Evolutionary conservation across 192 early-diverging fungal genomes (phyloP).

Genomic region (Entophlyctis helioformis): DNA sequence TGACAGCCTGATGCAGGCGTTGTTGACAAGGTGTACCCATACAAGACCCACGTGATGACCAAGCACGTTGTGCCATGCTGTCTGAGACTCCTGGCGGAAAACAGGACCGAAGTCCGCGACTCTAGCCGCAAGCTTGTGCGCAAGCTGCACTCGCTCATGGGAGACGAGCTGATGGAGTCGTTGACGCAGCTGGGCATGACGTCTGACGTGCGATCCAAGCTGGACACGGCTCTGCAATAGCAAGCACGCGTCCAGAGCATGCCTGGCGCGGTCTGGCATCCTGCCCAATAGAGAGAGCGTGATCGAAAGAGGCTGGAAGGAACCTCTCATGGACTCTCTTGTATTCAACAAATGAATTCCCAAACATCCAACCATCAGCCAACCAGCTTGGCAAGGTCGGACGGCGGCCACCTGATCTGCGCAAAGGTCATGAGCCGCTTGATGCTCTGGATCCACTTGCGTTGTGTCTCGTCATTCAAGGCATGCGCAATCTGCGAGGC

Average conservation of each 20-base stretch:
- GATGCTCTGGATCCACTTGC: slow-evolving; percentile 98
- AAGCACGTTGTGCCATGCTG: neutral
- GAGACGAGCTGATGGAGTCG: neutral
- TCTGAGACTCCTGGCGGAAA: neutral
- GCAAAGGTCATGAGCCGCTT: slow-evolving; percentile 96
- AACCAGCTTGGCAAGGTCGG: slow-evolving; percentile 41
- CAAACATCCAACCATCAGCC: slow-evolving; percentile 23
- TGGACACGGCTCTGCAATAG: no score
- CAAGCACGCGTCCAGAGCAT: no score
- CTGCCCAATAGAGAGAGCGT: no score
- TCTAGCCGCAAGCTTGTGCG: neutral
- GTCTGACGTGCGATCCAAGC: no score
- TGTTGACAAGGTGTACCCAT: neutral
- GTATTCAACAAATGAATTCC: neutral
- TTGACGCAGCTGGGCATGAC: no score
- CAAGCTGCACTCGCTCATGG: neutral
- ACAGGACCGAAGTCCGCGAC: neutral
- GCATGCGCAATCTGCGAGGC: slow-evolving; percentile 92
- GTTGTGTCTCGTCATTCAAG: slow-evolving; percentile 88
- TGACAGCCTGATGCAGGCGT: neutral
- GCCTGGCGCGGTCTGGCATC: no score
- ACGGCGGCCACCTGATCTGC: slow-evolving; percentile 81
- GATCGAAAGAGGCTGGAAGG: no score
- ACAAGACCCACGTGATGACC: neutral
- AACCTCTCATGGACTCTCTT: neutral